These are phyloP conservation scores for Calonectria pteridis DNA, from an alignment of 2,329 filamentous ascomycete species.

Conservation along the genomic window DNA sequence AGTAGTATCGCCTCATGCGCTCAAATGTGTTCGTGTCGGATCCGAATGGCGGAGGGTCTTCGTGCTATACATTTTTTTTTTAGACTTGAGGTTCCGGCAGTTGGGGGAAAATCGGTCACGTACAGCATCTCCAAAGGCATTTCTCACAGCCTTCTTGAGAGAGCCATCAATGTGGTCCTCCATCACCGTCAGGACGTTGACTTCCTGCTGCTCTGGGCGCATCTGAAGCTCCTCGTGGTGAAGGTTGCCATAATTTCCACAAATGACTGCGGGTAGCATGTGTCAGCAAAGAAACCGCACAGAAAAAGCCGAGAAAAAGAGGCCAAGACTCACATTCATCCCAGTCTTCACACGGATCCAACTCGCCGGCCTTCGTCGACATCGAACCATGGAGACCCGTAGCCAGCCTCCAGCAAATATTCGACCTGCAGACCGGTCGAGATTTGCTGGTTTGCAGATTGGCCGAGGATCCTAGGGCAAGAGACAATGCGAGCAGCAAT, in stretches of 20 bases:
- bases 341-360: conserved; percentile 32
- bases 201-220: background rate
- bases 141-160: background rate
- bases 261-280: conserved; percentile 9
- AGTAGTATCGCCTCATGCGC: conserved; percentile 20
- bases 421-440: background rate
- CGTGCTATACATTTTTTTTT: background rate
- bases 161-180: background rate
- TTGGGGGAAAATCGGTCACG: background rate
- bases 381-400: conserved; percentile 4
- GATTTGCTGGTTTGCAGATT: background rate
- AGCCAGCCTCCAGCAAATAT: conserved; percentile 13
- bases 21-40: background rate
- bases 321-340: conserved; percentile 27
- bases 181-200: background rate
- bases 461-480: background rate
- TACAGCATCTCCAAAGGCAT: background rate
- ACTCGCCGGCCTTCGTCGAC: background rate
- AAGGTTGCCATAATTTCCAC: conserved; percentile 21
- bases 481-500: background rate
- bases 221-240: background rate
- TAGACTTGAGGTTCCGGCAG: background rate
- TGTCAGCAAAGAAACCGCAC: background rate
- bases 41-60: background rate
- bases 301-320: background rate